Base-by-base conservation (phyloP, 164 flowering plant genomes). In the Saururus chinensis region DNA sequence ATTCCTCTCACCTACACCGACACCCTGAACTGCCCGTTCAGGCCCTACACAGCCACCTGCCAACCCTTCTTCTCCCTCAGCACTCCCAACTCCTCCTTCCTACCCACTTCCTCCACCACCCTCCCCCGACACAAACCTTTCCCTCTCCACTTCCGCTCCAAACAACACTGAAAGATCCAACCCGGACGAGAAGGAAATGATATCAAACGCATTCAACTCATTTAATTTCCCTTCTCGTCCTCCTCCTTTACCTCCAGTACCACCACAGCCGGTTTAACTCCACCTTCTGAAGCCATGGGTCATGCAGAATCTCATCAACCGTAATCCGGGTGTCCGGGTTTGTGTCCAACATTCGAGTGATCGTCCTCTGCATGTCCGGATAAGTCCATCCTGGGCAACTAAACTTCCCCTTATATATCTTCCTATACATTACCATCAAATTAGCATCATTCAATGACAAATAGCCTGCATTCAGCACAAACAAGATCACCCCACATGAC, bases 401-500 rank as follows among this genome's bases (percentile, higher is more conserved):
- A 53, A 77, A 86, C 41, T 82, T 77, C 17, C 88, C 92, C 40
- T 60, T 75, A 65, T 78, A 81, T 53, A 86, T 83, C 63, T 82
- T 83, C 60, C 82, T 74, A 51, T 86, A 86, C 86, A 86, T 70
- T 0, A 48, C 79, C 88, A 83, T 86, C 40, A 86, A 66, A 55
- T 81, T 86, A 2, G 77, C 61, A 22, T 86, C 92, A 62, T 77
- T 82, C 66, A 86, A 86, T 14, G 92, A 89, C 0, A 86, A 55
- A 45, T 86, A 86, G 1, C 92, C 89, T 14, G 85, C 81, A 59
- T 49, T 76, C 17, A 86, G 68, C 0, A 84, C 85, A 58, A 40
- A 86, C n/a, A 86, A 63, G 14, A 86, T 72, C 66, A 86, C 52
- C 40, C 92, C 89, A 73, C 87, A 86, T 0, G 92, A 82, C 92